These are phyloP conservation scores for Penicillium coffeae DNA, from an alignment of 495 filamentous ascomycete genomes.

Conservation along the genomic window DNA sequence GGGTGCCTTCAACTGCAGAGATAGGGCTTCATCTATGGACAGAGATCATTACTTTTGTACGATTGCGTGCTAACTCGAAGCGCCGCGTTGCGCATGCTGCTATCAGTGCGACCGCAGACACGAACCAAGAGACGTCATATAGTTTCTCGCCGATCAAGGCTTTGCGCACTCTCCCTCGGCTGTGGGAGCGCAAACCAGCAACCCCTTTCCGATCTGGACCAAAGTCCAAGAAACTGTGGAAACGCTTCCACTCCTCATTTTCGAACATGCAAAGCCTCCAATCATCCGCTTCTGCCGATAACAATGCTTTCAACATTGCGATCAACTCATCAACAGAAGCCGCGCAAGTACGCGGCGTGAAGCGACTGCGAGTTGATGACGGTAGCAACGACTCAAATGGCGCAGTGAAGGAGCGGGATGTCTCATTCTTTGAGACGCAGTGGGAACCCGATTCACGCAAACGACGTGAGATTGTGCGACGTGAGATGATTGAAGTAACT, in stretches of 20 bases:
- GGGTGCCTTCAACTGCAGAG: neutral
- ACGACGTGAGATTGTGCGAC: conserved; percentile 34
- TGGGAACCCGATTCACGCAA: conserved; percentile 35
- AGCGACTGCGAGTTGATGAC: conserved; percentile 38
- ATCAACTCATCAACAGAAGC: conserved; percentile 31
- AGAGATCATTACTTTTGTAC: no score
- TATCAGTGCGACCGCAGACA: conserved; percentile 11
- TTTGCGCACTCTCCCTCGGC: conserved; percentile 33
- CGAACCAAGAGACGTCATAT: conserved; percentile 24
- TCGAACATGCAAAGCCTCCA: conserved; percentile 38
- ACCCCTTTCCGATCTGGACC: conserved; percentile 43
- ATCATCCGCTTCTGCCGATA: conserved; percentile 21
- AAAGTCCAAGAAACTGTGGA: conserved; percentile 50
- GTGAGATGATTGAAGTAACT: neutral
- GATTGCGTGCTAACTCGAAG: conserved; percentile 10
- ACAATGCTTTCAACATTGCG: conserved; percentile 28
- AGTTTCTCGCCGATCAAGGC: conserved; percentile 38
- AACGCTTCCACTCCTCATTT: conserved; percentile 43
- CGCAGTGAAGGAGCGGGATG: conserved; percentile 15
- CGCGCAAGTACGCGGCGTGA: conserved; percentile 37
- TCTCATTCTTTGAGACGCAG: conserved; percentile 41
- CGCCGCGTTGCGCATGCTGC: conserved; percentile 2
- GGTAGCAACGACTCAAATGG: conserved; percentile 5
- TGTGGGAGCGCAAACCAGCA: conserved; percentile 54
- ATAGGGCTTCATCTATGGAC: no score